Conservation (phyloP, 139 green algal species). For the Parachlorella kessleri region DNA sequence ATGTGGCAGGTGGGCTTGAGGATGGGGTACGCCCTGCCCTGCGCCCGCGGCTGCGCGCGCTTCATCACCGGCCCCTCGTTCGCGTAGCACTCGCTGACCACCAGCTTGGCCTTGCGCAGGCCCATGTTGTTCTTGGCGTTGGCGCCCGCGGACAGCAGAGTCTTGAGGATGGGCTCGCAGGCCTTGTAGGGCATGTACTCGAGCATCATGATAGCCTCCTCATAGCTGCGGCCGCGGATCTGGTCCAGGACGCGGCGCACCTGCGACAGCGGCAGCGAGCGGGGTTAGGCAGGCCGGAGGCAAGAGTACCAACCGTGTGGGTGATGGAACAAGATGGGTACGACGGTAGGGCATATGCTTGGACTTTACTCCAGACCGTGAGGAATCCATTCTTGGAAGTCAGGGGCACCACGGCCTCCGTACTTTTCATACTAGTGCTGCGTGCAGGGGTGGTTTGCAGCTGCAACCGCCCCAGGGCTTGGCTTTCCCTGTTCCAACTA, state of each 20-base stretch:
- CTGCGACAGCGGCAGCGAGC: too few relatives aligned
- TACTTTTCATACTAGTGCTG: too few relatives aligned
- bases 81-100: slow-evolving; percentile 80
- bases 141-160: slow-evolving; percentile 82
- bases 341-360: too few relatives aligned
- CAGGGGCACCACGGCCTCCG: too few relatives aligned
- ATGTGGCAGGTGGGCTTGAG: slow-evolving; percentile 84
- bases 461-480: too few relatives aligned
- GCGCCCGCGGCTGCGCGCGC: slow-evolving; percentile 75
- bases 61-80: slow-evolving; percentile 85
- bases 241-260: slow-evolving; percentile 90
- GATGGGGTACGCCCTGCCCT: slow-evolving; percentile 78
- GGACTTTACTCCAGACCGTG: too few relatives aligned
- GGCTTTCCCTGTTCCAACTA: too few relatives aligned
- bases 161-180: slow-evolving; percentile 75
- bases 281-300: too few relatives aligned
- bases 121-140: slow-evolving; percentile 97
- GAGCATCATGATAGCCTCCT: slow-evolving; percentile 93
- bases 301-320: too few relatives aligned
- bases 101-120: slow-evolving; percentile 85
- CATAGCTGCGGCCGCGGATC: slow-evolving; percentile 90
- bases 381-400: too few relatives aligned
- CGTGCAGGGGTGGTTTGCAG: too few relatives aligned
- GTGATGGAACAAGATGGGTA: too few relatives aligned
- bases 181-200: slow-evolving; percentile 94